phyloP scores from a whole-genome alignment of 495 filamentous ascomycete species.

The Penicillium paradoxum region DNA sequence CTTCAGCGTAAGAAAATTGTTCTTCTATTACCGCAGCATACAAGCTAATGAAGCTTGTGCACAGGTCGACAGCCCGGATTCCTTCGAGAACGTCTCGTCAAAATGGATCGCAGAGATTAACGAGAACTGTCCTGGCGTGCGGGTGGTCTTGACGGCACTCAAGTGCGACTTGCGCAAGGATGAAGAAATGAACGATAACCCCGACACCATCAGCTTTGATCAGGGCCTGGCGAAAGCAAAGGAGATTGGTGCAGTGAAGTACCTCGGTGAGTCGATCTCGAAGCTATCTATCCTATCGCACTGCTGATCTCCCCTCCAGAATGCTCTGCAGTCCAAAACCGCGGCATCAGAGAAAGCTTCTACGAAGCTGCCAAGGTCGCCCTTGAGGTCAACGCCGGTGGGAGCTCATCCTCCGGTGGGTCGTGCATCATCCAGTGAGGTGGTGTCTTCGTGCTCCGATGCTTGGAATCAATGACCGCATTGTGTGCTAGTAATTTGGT shows the following conservation, averaged over 20 bases:
- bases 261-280: slow-evolving; percentile 57
- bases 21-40: neutral
- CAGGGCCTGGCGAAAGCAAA: slow-evolving; percentile 90
- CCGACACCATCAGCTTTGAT: slow-evolving; percentile 78
- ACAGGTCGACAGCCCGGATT: slow-evolving; percentile 85
- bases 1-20: slow-evolving; percentile 60
- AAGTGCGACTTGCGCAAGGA: slow-evolving; percentile 92
- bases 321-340: slow-evolving; percentile 96
- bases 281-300: neutral
- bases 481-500: neutral
- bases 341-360: slow-evolving; percentile 96
- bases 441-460: neutral
- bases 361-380: slow-evolving; percentile 98
- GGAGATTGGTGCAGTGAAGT: slow-evolving; percentile 80
- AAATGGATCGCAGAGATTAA: slow-evolving; percentile 98
- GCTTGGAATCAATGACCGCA: neutral
- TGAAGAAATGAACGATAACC: slow-evolving; percentile 53
- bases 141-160: slow-evolving; percentile 89
- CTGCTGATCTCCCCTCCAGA: slow-evolving; percentile 46
- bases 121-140: slow-evolving; percentile 93
- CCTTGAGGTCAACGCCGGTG: slow-evolving; percentile 67
- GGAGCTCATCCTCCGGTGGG: slow-evolving; percentile 29
- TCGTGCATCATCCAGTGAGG: slow-evolving; percentile 34
- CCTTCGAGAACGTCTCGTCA: slow-evolving; percentile 94
- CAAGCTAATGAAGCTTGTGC: slow-evolving; percentile 9